These are phyloP conservation scores for Hansenula lynferdii DNA, from an alignment of 1,139 yeast species.

Conservation along the genomic window DNA sequence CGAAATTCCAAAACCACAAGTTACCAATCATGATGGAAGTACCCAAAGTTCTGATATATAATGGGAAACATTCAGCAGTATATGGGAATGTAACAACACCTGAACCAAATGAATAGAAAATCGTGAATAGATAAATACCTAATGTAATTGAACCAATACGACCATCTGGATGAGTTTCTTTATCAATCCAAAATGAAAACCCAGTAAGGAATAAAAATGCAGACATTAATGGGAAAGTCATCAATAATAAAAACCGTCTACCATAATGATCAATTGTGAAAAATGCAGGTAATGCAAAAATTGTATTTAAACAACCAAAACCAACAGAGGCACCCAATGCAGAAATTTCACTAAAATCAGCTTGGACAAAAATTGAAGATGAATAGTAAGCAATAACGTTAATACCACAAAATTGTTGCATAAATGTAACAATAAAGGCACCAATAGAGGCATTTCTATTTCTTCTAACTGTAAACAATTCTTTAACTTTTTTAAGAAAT, in stretches of 20 bases:
- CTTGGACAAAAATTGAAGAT: slow-evolving; percentile 63
- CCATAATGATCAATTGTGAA: slow-evolving; percentile 80
- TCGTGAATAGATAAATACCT: slow-evolving; percentile 71
- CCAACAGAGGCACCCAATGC: slow-evolving; percentile 83
- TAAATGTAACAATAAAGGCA: slow-evolving; percentile 78
- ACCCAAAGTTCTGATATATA: slow-evolving; percentile 80
- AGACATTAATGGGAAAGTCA: slow-evolving; percentile 75
- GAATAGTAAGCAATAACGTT: slow-evolving; percentile 85
- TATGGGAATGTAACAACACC: slow-evolving; percentile 92
- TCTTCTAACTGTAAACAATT: slow-evolving; percentile 65
- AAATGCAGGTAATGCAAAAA: slow-evolving; percentile 82
- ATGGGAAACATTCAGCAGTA: slow-evolving; percentile 84
- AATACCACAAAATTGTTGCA: slow-evolving; percentile 93
- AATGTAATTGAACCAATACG: slow-evolving; percentile 61
- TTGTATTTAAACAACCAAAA: slow-evolving; percentile 74
- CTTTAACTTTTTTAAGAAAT: slow-evolving; percentile 44
- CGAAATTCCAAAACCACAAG: slow-evolving; percentile 81
- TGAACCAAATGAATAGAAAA: slow-evolving; percentile 79
- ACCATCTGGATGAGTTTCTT: slow-evolving; percentile 37
- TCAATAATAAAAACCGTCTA: slow-evolving; percentile 62
- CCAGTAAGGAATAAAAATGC: slow-evolving; percentile 67
- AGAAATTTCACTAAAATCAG: slow-evolving; percentile 56
- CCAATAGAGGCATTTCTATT: slow-evolving; percentile 81
- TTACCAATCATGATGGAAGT: slow-evolving; percentile 84
- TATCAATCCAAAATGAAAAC: slow-evolving; percentile 67